Evolutionary conservation across 371 early-diverging fungal genomes (phyloP).

Genomic region (Saksenaea oblongispora): DNA sequence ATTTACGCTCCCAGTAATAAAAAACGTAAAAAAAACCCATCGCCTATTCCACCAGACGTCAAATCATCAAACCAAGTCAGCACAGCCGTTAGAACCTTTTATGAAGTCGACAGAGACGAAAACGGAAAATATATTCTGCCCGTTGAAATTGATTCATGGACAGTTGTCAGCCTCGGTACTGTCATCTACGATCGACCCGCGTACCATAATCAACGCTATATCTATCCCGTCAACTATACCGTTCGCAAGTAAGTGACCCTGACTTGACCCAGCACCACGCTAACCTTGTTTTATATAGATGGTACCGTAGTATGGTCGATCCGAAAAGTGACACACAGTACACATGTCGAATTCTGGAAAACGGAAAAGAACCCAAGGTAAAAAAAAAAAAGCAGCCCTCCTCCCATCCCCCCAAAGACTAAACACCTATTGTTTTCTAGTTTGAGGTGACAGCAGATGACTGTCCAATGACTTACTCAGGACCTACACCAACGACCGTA

Average conservation of each 20-base stretch:
- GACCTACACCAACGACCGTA: slow-evolving; percentile 55
- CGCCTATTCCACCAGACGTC: neutral
- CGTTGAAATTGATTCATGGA: slow-evolving; percentile 76
- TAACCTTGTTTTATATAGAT: slow-evolving; percentile 30
- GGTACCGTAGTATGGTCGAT: slow-evolving; percentile 81
- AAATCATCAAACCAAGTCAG: slow-evolving; percentile 24
- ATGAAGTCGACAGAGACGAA: slow-evolving; percentile 66
- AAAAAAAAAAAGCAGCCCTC: neutral
- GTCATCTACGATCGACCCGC: slow-evolving; percentile 74
- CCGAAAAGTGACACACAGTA: slow-evolving; percentile 69
- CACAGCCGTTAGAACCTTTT: slow-evolving; percentile 44
- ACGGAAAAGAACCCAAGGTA: slow-evolving; percentile 71
- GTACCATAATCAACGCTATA: slow-evolving; percentile 89
- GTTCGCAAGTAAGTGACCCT: slow-evolving; percentile 48
- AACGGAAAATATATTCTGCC: slow-evolving; percentile 76
- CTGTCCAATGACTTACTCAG: slow-evolving; percentile 22
- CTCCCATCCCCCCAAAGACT: no score
- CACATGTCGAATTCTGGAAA: slow-evolving; percentile 81
- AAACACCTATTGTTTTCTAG: neutral
- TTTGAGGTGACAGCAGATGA: neutral
- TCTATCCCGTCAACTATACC: slow-evolving; percentile 88
- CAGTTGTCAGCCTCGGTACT: slow-evolving; percentile 69
- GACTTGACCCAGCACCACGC: neutral
- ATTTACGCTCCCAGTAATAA: slow-evolving; percentile 15
- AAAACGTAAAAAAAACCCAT: slow-evolving; percentile 12